These are phyloP conservation scores for Podospora anserina DNA, from an alignment of 495 filamentous ascomycete genomes.

Conservation along the genomic window DNA sequence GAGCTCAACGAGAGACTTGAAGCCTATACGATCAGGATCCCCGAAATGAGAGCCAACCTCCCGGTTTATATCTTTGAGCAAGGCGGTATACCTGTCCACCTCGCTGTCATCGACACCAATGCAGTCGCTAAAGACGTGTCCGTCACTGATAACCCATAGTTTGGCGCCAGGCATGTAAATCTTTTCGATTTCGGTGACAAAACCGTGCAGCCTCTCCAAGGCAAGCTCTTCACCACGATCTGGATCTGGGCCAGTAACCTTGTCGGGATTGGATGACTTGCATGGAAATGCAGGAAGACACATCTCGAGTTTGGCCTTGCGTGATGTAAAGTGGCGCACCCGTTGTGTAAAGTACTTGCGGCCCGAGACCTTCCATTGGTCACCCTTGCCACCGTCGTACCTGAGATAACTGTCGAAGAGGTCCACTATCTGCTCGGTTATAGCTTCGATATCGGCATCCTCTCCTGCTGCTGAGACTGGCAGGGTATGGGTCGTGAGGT, in stretches of 20 bases:
- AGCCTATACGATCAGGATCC: constrained; percentile 10
- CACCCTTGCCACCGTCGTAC: constrained; percentile 16
- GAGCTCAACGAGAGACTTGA: constrained; percentile 22
- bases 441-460: background rate
- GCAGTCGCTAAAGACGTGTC: constrained; percentile 45
- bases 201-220: constrained; percentile 31
- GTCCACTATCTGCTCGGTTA: constrained; percentile 12
- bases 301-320: constrained; percentile 14
- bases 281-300: constrained; percentile 23
- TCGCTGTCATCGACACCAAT: constrained; percentile 41
- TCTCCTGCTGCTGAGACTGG: background rate
- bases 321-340: constrained; percentile 14
- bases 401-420: constrained; percentile 21
- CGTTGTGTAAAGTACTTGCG: constrained; percentile 18
- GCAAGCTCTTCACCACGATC: constrained; percentile 25
- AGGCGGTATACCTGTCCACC: constrained; percentile 35
- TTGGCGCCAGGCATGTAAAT: constrained; percentile 36
- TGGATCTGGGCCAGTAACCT: constrained; percentile 17
- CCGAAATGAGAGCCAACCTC: constrained; percentile 18
- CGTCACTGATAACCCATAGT: constrained; percentile 41
- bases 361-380: constrained; percentile 12
- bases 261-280: constrained; percentile 24
- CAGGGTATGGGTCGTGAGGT: constrained; percentile 6
- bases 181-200: constrained; percentile 30
- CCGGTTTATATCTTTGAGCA: constrained; percentile 34